Evolutionary conservation across 139 green algal genomes (phyloP).

Genomic region (Chlamydomonas incerta): DNA sequence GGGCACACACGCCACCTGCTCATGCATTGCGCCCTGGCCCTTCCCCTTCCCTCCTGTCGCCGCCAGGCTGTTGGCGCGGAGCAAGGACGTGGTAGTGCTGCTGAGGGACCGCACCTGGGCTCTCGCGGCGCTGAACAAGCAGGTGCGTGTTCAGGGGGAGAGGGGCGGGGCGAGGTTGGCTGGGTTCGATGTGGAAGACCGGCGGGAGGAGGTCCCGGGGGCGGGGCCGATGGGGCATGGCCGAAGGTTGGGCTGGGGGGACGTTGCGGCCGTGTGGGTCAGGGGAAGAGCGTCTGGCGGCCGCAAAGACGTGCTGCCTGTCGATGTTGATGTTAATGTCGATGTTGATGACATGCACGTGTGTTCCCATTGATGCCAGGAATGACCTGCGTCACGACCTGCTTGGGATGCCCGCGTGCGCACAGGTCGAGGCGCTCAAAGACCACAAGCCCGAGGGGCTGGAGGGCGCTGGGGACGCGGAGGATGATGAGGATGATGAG

Average conservation of each 20-base stretch:
- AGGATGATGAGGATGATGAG: background rate
- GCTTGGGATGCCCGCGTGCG: too few species aligned
- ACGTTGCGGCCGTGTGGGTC: too few species aligned
- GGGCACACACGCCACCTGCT: too few species aligned
- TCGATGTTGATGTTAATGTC: too few species aligned
- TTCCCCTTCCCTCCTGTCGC: too few species aligned
- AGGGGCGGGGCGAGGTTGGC: background rate
- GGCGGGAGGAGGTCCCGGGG: too few species aligned
- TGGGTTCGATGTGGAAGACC: background rate
- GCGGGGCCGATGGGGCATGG: background rate
- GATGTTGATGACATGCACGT: too few species aligned
- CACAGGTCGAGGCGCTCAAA: constrained; percentile 14
- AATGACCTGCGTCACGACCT: background rate
- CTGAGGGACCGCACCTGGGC: constrained; percentile 25
- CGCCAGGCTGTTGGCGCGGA: constrained; percentile 18
- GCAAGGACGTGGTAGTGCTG: background rate
- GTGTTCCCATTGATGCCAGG: too few species aligned
- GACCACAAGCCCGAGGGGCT: constrained; percentile 1
- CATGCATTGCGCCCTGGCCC: too few species aligned
- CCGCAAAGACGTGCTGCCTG: background rate
- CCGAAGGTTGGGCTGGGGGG: too few species aligned
- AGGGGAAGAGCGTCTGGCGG: background rate
- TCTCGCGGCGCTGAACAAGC: constrained; percentile 27
- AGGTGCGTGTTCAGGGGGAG: background rate
- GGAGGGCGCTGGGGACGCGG: background rate